Evolutionary conservation across 371 early-diverging fungal species (phyloP).

Genomic region (Saksenaea vasiformis): DNA sequence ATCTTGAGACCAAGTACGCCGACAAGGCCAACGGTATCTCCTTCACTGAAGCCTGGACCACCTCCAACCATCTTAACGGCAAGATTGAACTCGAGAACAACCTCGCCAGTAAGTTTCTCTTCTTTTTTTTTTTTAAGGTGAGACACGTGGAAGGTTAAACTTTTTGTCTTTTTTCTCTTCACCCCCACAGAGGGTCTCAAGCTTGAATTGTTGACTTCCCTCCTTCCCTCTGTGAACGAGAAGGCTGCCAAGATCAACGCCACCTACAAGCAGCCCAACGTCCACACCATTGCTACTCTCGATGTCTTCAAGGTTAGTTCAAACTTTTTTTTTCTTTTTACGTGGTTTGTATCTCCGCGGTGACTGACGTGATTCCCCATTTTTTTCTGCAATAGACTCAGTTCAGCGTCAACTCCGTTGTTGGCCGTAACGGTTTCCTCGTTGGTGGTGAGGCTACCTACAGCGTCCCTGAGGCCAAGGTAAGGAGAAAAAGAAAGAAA

Average conservation of each 20-base stretch:
- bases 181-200: conserved; percentile 46
- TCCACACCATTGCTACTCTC: conserved; percentile 48
- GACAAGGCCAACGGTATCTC: conserved; percentile 92
- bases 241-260: conserved; percentile 50
- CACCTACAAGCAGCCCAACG: conserved; percentile 50
- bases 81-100: conserved; percentile 94
- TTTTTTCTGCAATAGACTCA: conserved; percentile 34
- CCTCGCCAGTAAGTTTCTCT: conserved; percentile 71
- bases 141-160: not conserved
- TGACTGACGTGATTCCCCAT: not conserved
- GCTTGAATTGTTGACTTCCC: conserved; percentile 47
- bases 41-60: conserved; percentile 95
- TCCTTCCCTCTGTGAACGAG: conserved; percentile 49
- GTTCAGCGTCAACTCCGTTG: conserved; percentile 51
- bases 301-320: conserved; percentile 49
- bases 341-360: not conserved
- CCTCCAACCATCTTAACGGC: conserved; percentile 87
- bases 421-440: conserved; percentile 82
- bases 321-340: not conserved
- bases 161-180: not conserved
- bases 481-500: conserved; percentile 16
- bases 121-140: conserved; percentile 7
- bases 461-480: conserved; percentile 83
- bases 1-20: conserved; percentile 94
- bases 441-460: conserved; percentile 93